These are phyloP conservation scores for Spathaspora boniae DNA, from an alignment of 805 yeast species.

Conservation along the genomic window DNA sequence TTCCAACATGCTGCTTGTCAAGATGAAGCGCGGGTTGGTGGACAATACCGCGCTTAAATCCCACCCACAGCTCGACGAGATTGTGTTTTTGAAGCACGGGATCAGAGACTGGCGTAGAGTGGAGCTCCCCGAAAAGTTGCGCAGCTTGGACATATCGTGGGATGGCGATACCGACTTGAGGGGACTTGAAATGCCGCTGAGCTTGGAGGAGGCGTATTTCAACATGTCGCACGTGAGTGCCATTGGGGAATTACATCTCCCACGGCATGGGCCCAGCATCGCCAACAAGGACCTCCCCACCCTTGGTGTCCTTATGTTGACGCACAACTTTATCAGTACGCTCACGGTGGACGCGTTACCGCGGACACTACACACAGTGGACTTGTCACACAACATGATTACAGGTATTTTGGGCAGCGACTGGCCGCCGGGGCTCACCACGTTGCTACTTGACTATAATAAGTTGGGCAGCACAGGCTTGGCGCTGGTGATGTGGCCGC, in stretches of 20 bases:
- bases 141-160: conserved; percentile 37
- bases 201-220: conserved; percentile 26
- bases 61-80: conserved; percentile 17
- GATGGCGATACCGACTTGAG: conserved; percentile 19
- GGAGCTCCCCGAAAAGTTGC: conserved; percentile 22
- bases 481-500: conserved; percentile 9
- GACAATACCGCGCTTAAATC: conserved; percentile 6
- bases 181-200: conserved; percentile 20
- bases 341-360: conserved; percentile 24
- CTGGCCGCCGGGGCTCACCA: conserved; percentile 5
- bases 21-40: conserved; percentile 6
- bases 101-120: conserved; percentile 26
- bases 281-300: background rate
- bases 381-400: conserved; percentile 23
- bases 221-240: conserved; percentile 24
- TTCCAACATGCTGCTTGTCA: conserved; percentile 18
- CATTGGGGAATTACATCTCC: background rate
- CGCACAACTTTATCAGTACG: conserved; percentile 25
- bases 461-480: conserved; percentile 3
- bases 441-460: conserved; percentile 8
- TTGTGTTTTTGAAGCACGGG: conserved; percentile 33
- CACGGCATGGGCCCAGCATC: background rate
- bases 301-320: conserved; percentile 32
- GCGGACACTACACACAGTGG: conserved; percentile 17
- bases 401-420: background rate